A percentile compares a stretch with the other conserved stretches of the same genome.
These are phyloP conservation scores for Fraxinus albicans DNA, from an alignment of 305 asterid species.

Conservation along the genomic window DNA sequence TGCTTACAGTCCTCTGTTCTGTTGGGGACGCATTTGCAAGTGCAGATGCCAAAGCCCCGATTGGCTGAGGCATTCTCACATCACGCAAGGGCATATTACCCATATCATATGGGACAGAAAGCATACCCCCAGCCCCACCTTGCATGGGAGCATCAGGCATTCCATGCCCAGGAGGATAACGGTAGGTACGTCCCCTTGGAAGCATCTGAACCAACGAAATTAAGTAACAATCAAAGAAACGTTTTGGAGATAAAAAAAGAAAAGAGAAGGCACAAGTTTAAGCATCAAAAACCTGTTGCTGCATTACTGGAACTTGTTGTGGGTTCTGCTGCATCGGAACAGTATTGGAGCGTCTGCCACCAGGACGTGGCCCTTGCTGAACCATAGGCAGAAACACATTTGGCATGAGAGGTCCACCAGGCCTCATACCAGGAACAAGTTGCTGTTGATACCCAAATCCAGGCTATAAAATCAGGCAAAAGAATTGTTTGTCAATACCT, in stretches of 20 bases:
- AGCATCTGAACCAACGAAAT: constrained; percentile 58
- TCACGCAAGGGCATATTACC: constrained; percentile 81
- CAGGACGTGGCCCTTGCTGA: constrained; percentile 73
- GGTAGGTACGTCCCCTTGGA: constrained; percentile 71
- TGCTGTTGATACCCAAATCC: constrained; percentile 89
- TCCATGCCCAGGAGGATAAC: constrained; percentile 69
- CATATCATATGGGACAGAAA: constrained; percentile 63
- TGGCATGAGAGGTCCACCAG: constrained; percentile 63
- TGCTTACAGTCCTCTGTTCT: constrained; percentile 85
- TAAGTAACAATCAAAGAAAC: not conserved
- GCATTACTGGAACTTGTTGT: constrained; percentile 62
- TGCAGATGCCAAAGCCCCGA: constrained; percentile 92
- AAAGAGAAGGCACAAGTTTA: not conserved
- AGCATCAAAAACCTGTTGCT: constrained; percentile 55
- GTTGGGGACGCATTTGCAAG: constrained; percentile 89
- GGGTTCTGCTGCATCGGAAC: constrained; percentile 63
- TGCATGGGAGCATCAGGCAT: constrained; percentile 57
- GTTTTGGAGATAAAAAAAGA: not conserved
- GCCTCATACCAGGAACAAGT: constrained; percentile 84
- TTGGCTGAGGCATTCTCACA: constrained; percentile 63
- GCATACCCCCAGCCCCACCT: constrained; percentile 61
- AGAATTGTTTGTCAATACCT: not conserved
- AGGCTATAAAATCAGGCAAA: constrained; percentile 39
- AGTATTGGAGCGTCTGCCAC: constrained; percentile 60
- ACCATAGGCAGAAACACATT: constrained; percentile 71